These are phyloP conservation scores for Biscogniauxia marginata DNA, from an alignment of 2,329 filamentous ascomycete genomes.

Conservation along the genomic window DNA sequence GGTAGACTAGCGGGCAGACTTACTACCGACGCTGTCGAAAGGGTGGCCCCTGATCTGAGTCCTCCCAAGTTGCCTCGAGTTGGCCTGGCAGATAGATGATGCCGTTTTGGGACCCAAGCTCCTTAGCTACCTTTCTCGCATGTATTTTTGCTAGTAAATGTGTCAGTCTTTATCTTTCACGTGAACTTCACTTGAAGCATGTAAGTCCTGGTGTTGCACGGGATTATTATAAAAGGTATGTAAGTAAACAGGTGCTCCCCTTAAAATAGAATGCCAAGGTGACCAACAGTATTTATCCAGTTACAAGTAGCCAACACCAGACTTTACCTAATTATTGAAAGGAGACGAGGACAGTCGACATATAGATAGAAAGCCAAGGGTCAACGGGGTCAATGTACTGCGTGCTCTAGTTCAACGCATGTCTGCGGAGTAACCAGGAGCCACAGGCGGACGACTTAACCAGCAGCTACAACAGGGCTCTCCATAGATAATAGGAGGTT, in stretches of 20 bases:
- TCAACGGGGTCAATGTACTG: neutral
- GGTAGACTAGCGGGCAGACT: constrained; percentile 22
- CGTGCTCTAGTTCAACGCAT: neutral
- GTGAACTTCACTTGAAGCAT: neutral
- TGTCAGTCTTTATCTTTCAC: constrained; percentile 4
- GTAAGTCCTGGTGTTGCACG: too few species aligned
- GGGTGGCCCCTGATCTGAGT: constrained; percentile 55
- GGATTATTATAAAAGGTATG: too few species aligned
- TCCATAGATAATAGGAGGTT: neutral
- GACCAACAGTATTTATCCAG: neutral
- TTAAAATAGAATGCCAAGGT: neutral
- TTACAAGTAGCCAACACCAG: neutral
- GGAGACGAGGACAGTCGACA: too few species aligned
- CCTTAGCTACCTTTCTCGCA: constrained; percentile 53
- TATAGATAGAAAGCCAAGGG: neutral
- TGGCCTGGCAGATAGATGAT: constrained; percentile 58
- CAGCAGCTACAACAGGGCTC: neutral
- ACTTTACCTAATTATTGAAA: too few species aligned
- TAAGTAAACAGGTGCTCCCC: too few species aligned
- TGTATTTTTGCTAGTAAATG: constrained; percentile 50
- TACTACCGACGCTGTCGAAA: constrained; percentile 61
- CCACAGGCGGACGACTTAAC: neutral
- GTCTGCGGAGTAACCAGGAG: neutral
- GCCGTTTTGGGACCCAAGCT: constrained; percentile 49
- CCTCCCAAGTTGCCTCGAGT: constrained; percentile 50